Evolutionary conservation across 2,329 filamentous ascomycete genomes (phyloP).

Genomic region (Apiospora aurea): DNA sequence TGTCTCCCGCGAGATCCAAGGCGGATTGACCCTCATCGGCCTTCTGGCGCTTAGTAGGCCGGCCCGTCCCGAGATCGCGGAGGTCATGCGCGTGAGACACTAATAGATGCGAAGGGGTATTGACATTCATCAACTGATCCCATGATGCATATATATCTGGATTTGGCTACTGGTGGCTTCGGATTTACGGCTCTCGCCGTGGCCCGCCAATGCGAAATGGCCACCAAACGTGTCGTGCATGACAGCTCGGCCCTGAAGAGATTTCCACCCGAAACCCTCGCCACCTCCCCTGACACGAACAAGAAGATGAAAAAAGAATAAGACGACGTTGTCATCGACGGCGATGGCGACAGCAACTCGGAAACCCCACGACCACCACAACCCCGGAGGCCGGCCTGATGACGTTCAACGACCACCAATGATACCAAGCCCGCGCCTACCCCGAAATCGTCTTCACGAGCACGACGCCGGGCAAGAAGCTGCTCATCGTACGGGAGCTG

Average conservation of each 20-base stretch:
- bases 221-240: conserved; percentile 53
- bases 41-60: conserved; percentile 82
- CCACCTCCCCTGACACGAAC: conserved; percentile 53
- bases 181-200: conserved; percentile 77
- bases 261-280: conserved; percentile 54
- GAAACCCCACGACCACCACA: no score
- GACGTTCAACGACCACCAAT: conserved; percentile 70
- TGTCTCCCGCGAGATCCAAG: conserved; percentile 51
- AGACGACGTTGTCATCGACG: conserved; percentile 30
- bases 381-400: no score
- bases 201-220: conserved; percentile 74
- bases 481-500: conserved; percentile 78
- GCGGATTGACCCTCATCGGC: conserved; percentile 73
- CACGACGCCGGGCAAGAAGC: conserved; percentile 80
- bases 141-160: not conserved
- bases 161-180: conserved; percentile 75
- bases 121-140: not conserved
- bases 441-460: conserved; percentile 78
- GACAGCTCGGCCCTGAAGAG: not conserved
- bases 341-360: conserved; percentile 66
- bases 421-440: conserved; percentile 69
- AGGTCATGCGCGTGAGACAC: no score
- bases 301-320: no score
- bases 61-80: conserved; percentile 74
- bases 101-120: no score